phyloP scores from a whole-genome alignment of 1,284 basidiomycete species.

The Sanguinoderma infundibulare region DNA sequence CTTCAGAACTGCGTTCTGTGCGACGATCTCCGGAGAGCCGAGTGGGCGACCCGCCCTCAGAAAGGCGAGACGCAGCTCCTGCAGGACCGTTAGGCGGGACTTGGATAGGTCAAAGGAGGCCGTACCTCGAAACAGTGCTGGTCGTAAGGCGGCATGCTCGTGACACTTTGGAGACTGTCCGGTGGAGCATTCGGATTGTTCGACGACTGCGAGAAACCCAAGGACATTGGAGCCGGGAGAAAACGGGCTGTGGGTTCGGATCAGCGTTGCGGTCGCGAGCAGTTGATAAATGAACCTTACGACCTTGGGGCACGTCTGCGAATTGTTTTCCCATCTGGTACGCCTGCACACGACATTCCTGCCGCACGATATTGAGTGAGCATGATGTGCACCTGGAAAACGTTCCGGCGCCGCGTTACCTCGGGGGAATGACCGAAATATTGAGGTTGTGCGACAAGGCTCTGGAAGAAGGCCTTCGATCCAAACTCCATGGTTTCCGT shows the following conservation, averaged over 20 bases:
- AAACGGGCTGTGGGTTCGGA: slow-evolving; percentile 1
- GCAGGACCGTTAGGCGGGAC: background rate
- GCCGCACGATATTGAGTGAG: background rate
- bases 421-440: slow-evolving; percentile 44
- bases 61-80: slow-evolving; percentile 35
- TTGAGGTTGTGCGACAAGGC: slow-evolving; percentile 39
- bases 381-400: background rate
- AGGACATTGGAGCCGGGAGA: slow-evolving; percentile 9
- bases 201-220: background rate
- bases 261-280: no score
- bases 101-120: background rate
- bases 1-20: slow-evolving; percentile 20
- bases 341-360: slow-evolving; percentile 33
- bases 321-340: slow-evolving; percentile 30
- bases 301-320: slow-evolving; percentile 18
- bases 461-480: slow-evolving; percentile 37
- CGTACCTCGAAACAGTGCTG: slow-evolving; percentile 35
- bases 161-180: slow-evolving; percentile 31
- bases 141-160: slow-evolving; percentile 28
- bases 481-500: slow-evolving; percentile 20
- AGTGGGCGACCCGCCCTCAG: slow-evolving; percentile 28
- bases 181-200: background rate
- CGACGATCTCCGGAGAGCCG: slow-evolving; percentile 32
- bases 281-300: slow-evolving; percentile 10
- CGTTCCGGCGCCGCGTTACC: slow-evolving; percentile 34